Conservation (phyloP, 2,329 filamentous ascomycete species). For the Colletotrichum zoysiae region DNA sequence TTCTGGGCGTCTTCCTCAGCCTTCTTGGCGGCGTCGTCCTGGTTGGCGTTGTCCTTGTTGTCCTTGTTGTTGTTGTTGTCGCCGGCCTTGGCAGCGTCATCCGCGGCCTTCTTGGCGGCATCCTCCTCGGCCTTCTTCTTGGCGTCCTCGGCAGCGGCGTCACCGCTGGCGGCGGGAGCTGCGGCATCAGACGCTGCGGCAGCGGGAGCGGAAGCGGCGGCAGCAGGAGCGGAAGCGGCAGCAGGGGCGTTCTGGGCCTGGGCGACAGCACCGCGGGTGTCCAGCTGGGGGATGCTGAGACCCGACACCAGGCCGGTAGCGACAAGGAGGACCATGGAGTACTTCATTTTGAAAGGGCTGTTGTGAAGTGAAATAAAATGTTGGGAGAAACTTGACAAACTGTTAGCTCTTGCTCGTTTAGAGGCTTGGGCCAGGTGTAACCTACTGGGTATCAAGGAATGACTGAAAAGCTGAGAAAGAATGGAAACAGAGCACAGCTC, state of each 20-base stretch:
- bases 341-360: constrained; percentile 47
- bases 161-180: constrained; percentile 14
- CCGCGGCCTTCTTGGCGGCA: not conserved
- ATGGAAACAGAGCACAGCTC: constrained; percentile 50
- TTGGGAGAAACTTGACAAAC: constrained; percentile 1
- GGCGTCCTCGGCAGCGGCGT: constrained; percentile 17
- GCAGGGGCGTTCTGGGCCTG: constrained; percentile 12
- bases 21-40: constrained; percentile 11
- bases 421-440: not conserved
- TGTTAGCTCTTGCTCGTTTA: constrained; percentile 7
- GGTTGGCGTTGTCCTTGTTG: not conserved
- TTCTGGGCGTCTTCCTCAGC: not conserved
- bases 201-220: not conserved
- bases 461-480: constrained; percentile 36
- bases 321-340: constrained; percentile 46
- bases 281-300: constrained; percentile 44
- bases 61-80: too few relatives aligned
- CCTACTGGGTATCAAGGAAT: constrained; percentile 40
- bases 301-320: constrained; percentile 50
- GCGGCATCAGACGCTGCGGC: not conserved
- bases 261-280: constrained; percentile 22
- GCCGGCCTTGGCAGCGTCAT: too few relatives aligned
- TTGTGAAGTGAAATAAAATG: constrained; percentile 21
- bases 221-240: constrained; percentile 7
- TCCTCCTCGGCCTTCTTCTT: not conserved